Base-by-base conservation (phyloP, 768 basidiomycete species). In the Podaxis pistillaris region DNA sequence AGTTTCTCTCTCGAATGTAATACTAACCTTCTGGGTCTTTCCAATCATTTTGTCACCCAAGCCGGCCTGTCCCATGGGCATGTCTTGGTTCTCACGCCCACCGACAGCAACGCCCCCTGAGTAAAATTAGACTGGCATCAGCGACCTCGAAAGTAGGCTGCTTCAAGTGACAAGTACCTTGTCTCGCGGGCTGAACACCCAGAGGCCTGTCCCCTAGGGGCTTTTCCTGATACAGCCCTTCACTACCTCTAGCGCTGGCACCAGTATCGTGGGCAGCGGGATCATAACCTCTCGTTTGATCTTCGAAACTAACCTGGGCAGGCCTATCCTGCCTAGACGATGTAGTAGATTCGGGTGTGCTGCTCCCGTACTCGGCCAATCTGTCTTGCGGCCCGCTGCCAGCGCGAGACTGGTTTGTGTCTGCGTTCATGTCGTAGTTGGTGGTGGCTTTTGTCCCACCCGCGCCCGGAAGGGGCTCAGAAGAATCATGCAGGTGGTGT, bases 1-100 rank as follows among this genome's bases (percentile, higher is more conserved):
- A 17, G 11, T 5, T 28, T 0, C 0, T 4, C 2, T 30, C 11
- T 12, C 5, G 58, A 13, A 40, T 15, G 11, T 8, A 13, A 33
- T 40, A 37, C 68, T 1, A 13, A 84, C 86, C 78, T 87, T 80
- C 67, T 87, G 77, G 0, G 81, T 76, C 74, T 87, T 87, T 2
- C 86, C 86, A 38, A 85, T 65, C 22, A 86, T 62, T 71, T 83
- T 87, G 72, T 88, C 86, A 7, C 76, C 70, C 0, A 82, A 19
- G 28, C 67, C 76, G 30, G 82, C 76, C 28, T 82, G 78, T 3
- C 78, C 77, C 65, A 74, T 69, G 0, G 78, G 74, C 22, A 74
- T 36, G 55, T 76, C 69, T 1, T 71, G 44, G 8, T 49, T 62
- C 60, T 56, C 68, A 17, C 68, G 63, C 1, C 74, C 76, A 47